phyloP scores from a whole-genome alignment of 805 yeast species.

The Novakomyces olei region DNA sequence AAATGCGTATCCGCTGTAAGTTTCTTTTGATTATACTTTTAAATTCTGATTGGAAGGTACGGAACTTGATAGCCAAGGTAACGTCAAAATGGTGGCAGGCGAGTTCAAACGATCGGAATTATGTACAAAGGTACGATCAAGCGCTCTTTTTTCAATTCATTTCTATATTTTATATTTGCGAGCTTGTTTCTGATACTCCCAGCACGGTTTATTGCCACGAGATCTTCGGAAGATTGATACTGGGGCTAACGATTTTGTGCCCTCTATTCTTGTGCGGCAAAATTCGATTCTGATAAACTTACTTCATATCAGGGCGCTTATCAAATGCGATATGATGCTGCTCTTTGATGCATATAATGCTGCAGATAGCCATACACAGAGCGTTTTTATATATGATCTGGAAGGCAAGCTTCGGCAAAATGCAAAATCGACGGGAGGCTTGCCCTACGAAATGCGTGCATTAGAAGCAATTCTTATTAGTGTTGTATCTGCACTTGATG shows the following conservation, averaged over 20 bases:
- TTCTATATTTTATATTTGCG: background rate
- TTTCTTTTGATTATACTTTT: too few relatives aligned
- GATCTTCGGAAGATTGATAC: conserved; percentile 78
- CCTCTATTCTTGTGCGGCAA: conserved; percentile 61
- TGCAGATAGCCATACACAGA: conserved; percentile 39
- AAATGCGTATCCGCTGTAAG: too few relatives aligned
- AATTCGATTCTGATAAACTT: conserved; percentile 62
- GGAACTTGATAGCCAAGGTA: conserved; percentile 48
- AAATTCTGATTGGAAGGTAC: conserved; percentile 55
- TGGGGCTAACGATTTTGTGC: conserved; percentile 63
- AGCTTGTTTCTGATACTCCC: background rate
- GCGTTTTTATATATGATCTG: conserved; percentile 62
- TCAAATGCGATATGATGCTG: conserved; percentile 58
- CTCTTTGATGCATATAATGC: conserved; percentile 51
- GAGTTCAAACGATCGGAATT: conserved; percentile 55
- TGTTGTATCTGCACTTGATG: conserved; percentile 52
- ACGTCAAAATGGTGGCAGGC: conserved; percentile 43
- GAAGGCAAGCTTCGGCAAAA: conserved; percentile 38
- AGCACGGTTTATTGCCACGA: conserved; percentile 62
- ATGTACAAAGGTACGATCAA: conserved; percentile 28
- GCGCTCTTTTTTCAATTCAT: background rate
- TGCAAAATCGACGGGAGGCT: conserved; percentile 18
- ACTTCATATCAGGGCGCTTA: conserved; percentile 70
- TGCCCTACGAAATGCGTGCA: conserved; percentile 82
- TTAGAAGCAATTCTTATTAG: conserved; percentile 67